Conservation (phyloP, 2,329 filamentous ascomycete genomes). For the Biscogniauxia marginata region DNA sequence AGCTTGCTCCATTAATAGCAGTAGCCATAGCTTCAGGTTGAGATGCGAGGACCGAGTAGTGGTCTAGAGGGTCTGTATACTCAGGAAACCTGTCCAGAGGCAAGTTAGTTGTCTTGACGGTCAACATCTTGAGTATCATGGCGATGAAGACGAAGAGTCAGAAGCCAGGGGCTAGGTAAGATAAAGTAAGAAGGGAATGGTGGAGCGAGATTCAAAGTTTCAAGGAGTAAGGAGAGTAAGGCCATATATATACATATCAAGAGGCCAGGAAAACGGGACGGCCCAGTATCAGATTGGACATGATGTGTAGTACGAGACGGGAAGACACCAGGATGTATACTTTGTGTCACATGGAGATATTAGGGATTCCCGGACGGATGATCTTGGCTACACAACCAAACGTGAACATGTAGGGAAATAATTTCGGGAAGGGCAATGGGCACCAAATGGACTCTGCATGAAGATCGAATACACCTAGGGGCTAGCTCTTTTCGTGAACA, state of each 20-base stretch:
- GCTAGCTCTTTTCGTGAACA: conserved; percentile 8
- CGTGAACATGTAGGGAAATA: background rate
- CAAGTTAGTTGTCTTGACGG: conserved; percentile 42
- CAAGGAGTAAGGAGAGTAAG: background rate
- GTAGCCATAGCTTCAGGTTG: conserved; percentile 33
- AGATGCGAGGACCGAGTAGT: conserved; percentile 19
- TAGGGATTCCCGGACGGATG: background rate
- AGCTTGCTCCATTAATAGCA: conserved; percentile 33
- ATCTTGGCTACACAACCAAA: conserved; percentile 5
- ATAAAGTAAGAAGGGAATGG: background rate
- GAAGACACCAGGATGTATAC: background rate
- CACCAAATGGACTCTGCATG: conserved; percentile 1
- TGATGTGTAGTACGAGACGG: background rate
- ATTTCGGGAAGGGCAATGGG: conserved; percentile 5
- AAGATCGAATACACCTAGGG: conserved; percentile 1
- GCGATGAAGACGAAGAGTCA: conserved; percentile 2
- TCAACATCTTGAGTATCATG: conserved; percentile 36
- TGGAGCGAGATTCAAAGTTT: background rate
- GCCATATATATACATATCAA: background rate
- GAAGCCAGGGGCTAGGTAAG: background rate
- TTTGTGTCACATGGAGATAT: background rate
- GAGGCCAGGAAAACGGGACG: background rate
- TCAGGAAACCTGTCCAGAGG: conserved; percentile 44
- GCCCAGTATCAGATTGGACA: background rate
- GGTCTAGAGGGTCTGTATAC: conserved; percentile 42